Evolutionary conservation across 768 basidiomycete species (phyloP).

Genomic region (Dacryopinax spathularia): DNA sequence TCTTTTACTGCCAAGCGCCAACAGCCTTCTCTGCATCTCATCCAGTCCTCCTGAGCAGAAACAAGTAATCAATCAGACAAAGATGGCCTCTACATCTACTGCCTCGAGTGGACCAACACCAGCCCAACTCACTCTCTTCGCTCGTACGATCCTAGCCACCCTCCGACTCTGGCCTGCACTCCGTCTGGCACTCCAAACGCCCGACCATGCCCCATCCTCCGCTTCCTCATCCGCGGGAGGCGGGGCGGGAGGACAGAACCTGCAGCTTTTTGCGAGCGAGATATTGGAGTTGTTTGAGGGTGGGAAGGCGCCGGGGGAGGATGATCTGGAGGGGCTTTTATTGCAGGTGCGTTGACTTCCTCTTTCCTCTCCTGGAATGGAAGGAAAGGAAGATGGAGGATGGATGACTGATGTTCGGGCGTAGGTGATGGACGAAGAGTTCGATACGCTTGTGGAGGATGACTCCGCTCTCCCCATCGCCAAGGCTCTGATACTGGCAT

Average conservation of each 20-base stretch:
- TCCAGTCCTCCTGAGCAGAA: neutral
- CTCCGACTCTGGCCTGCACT: constrained; percentile 27
- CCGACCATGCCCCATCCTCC: constrained; percentile 6
- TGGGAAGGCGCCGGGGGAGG: neutral
- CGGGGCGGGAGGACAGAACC: too few relatives aligned
- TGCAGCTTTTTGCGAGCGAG: neutral
- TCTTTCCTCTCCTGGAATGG: constrained; percentile 7
- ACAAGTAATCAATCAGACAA: neutral
- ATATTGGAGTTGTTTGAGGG: neutral
- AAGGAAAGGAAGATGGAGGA: too few relatives aligned
- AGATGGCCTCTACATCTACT: neutral
- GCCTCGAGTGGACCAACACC: neutral
- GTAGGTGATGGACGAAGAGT: constrained; percentile 14
- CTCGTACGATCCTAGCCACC: constrained; percentile 22
- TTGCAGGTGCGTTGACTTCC: constrained; percentile 18
- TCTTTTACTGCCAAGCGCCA: neutral
- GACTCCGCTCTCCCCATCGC: neutral
- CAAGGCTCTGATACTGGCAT: neutral
- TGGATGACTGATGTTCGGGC: constrained; percentile 6
- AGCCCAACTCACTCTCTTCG: constrained; percentile 17
- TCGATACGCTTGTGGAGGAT: constrained; percentile 18
- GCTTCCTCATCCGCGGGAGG: neutral
- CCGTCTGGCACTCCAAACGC: constrained; percentile 18
- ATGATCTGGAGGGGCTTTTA: constrained; percentile 14
- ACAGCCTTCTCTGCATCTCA: too few relatives aligned